Evolutionary conservation across 208 protist genomes (phyloP).

Genomic region (Endotrypanum monterogeii): DNA sequence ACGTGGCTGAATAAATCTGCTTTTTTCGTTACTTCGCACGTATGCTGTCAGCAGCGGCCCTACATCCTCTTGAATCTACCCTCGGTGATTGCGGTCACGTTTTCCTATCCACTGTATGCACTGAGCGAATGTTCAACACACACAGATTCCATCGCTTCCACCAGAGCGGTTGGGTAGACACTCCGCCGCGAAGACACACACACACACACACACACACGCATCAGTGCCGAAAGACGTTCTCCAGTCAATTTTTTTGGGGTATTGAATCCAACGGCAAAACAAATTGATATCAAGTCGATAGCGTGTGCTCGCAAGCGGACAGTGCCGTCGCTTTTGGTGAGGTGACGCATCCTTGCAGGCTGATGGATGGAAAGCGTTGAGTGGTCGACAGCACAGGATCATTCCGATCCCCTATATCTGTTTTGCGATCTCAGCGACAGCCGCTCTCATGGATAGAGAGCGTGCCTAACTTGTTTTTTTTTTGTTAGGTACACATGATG

Average conservation of each 20-base stretch:
- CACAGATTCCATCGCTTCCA: too few relatives aligned
- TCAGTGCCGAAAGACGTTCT: too few relatives aligned
- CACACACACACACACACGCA: too few relatives aligned
- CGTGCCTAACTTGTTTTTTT: not conserved
- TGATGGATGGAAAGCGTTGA: not conserved
- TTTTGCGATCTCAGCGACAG: not conserved
- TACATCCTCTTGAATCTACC: not conserved
- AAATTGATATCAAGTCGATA: not conserved
- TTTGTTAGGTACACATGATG: not conserved
- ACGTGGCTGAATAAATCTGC: constrained; percentile 20
- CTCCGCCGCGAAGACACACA: not conserved
- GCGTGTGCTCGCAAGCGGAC: not conserved
- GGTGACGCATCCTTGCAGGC: not conserved
- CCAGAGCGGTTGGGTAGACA: not conserved
- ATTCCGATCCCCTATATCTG: not conserved
- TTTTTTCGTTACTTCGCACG: not conserved
- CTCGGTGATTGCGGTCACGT: not conserved
- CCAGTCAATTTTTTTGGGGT: too few relatives aligned
- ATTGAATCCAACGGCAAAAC: not conserved
- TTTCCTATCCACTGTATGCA: not conserved
- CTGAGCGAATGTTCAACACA: too few relatives aligned
- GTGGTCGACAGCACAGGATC: not conserved
- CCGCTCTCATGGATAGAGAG: not conserved
- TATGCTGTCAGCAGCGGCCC: not conserved
- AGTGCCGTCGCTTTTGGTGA: not conserved